Evolutionary conservation across 2,329 filamentous ascomycete genomes (phyloP), one percentile per base, ranked within the genome.

Genomic region (Aspergillus viridinutans): DNA sequence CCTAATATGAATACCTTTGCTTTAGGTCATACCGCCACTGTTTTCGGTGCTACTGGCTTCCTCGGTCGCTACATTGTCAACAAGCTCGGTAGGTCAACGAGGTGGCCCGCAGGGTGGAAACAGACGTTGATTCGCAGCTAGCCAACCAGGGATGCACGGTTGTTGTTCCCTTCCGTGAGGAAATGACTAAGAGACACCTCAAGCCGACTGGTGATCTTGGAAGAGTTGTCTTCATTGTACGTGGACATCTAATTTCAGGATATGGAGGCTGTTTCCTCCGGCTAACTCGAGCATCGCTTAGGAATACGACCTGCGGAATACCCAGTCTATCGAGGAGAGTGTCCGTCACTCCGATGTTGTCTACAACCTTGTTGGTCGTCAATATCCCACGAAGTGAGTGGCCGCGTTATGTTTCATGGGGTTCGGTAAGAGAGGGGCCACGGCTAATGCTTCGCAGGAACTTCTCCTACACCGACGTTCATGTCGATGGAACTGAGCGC

Each of bases 51-150:
- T 71, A 97, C 92, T 60, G 94, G 94, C 63, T 93, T 96, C 75
- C 81, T 99, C 55, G 94, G 94, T 72, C 87, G 94, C 73, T 99
- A 99, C 76, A 96, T 99, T 72, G 94, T 99, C 72, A 96, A 97
- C 80, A 85, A 91, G 75, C 83, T 99, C 72, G 92, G 92, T 87
- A 81, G 61, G 78, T 68, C 29, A 53, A 28, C 28, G 26, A 23
- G 10, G 12, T 47, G 25, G 21, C 29, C 29, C 45, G 55, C 17
- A 53, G 14, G 17, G 38, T 29, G 21, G 83, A 74, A 63, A 43
- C 29, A 48, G 43, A 62, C 49, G 57, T 61, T 71, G 57, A 76
- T 65, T 56, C 62, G 62, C 50, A 50, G 67, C 70, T 69, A 96
- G 93, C 94, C 67, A 88, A 90, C 62, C 86, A 92, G 79, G 94